phyloP scores from a whole-genome alignment of 1,139 yeast genomes.

The Debaryomyces fabryi region DNA sequence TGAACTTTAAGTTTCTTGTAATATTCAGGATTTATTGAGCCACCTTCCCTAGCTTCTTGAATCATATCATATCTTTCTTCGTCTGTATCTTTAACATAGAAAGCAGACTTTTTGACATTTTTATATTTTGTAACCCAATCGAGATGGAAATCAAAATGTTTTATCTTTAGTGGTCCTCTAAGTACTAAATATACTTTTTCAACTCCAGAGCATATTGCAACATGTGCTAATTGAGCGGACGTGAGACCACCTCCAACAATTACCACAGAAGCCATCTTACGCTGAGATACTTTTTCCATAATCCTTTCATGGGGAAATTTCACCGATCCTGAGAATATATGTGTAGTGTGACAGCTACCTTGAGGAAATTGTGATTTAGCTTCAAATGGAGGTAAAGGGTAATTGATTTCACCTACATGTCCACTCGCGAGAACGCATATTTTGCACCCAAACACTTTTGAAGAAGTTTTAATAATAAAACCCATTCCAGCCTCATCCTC shows the following conservation, averaged over 20 bases:
- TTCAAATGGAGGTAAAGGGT: slow-evolving; percentile 32
- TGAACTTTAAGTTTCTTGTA: slow-evolving; percentile 35
- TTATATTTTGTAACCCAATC: slow-evolving; percentile 58
- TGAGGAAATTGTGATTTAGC: slow-evolving; percentile 24
- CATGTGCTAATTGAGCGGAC: slow-evolving; percentile 51
- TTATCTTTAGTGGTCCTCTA: slow-evolving; percentile 46
- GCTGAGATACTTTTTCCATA: slow-evolving; percentile 18
- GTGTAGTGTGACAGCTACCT: slow-evolving; percentile 48
- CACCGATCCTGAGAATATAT: slow-evolving; percentile 34
- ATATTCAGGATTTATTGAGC: slow-evolving; percentile 52
- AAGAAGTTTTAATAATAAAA: slow-evolving; percentile 30
- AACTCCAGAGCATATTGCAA: slow-evolving; percentile 35
- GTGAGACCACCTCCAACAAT: slow-evolving; percentile 55
- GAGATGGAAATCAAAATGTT: slow-evolving; percentile 53
- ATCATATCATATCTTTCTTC: slow-evolving; percentile 46
- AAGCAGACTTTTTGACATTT: slow-evolving; percentile 45
- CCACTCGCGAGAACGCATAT: slow-evolving; percentile 46
- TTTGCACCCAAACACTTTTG: slow-evolving; percentile 33
- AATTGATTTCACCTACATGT: slow-evolving; percentile 42
- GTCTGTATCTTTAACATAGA: slow-evolving; percentile 47
- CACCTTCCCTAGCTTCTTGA: slow-evolving; percentile 49
- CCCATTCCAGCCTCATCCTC: slow-evolving; percentile 30
- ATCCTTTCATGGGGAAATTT: slow-evolving; percentile 25
- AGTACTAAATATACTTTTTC: slow-evolving; percentile 36
- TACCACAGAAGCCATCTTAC: slow-evolving; percentile 27